Conservation (phyloP, 2,329 filamentous ascomycete genomes). For the Bimuria novae-zelandiae region DNA sequence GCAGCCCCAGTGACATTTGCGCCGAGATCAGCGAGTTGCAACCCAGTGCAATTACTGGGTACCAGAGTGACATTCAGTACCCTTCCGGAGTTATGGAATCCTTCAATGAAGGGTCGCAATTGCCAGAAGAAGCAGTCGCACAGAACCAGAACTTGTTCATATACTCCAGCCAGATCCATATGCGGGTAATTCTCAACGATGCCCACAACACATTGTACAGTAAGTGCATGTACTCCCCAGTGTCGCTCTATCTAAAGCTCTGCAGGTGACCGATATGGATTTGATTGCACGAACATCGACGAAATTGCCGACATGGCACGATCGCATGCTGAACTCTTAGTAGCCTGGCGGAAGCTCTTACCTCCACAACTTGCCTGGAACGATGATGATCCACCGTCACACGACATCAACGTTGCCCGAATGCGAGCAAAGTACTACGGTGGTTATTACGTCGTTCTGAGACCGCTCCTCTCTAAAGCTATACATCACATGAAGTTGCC, state of each 20-base stretch:
- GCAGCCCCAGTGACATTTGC: conserved; percentile 73
- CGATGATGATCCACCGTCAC: conserved; percentile 71
- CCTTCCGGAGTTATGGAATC: conserved; percentile 62
- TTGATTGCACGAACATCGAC: conserved; percentile 37
- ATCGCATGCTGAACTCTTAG: conserved; percentile 51
- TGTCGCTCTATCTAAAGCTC: conserved; percentile 28
- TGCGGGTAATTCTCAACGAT: conserved; percentile 61
- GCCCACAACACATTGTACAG: conserved; percentile 61
- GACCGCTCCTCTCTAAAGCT: conserved; percentile 71
- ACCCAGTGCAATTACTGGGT: conserved; percentile 62
- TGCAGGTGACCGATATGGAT: conserved; percentile 33
- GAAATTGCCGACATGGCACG: conserved; percentile 35
- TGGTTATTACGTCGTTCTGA: conserved; percentile 84
- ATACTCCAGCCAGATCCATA: conserved; percentile 65
- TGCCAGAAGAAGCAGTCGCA: conserved; percentile 18
- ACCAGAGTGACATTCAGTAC: conserved; percentile 67
- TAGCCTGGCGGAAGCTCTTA: conserved; percentile 59
- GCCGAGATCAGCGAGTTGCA: conserved; percentile 75
- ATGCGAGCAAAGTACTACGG: conserved; percentile 95
- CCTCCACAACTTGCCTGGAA: conserved; percentile 62
- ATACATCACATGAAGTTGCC: conserved; percentile 56
- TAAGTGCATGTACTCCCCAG: conserved; percentile 24
- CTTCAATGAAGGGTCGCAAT: conserved; percentile 25
- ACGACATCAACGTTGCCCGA: conserved; percentile 79
- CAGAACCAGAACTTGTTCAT: conserved; percentile 57